phyloP scores from a whole-genome alignment of 352 stramenopile species.

The Phytophthora meadii region DNA sequence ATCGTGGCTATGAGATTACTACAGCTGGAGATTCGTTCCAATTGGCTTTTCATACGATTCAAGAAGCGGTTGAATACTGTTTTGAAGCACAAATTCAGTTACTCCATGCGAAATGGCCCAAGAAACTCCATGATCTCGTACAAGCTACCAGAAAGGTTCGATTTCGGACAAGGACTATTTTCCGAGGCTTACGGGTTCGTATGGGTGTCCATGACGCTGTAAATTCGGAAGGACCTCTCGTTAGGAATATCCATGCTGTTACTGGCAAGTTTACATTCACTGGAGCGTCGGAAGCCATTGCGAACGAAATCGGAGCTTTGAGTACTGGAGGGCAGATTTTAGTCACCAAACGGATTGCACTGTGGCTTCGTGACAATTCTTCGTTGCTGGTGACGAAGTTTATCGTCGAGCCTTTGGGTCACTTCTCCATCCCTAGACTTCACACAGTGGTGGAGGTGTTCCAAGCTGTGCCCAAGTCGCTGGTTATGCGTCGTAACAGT shows the following conservation, averaged over 20 bases:
- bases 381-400: constrained; percentile 29
- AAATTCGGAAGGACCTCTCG: constrained; percentile 35
- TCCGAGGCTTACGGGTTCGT: constrained; percentile 50
- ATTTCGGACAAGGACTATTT: constrained; percentile 35
- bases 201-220: constrained; percentile 58
- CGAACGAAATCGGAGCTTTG: constrained; percentile 56
- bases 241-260: constrained; percentile 47
- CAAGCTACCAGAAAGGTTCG: constrained; percentile 46
- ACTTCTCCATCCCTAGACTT: constrained; percentile 41
- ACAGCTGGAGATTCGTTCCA: constrained; percentile 72
- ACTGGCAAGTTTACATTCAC: constrained; percentile 54
- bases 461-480: constrained; percentile 38
- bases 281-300: constrained; percentile 54
- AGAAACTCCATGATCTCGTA: constrained; percentile 46
- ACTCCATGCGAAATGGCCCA: constrained; percentile 59
- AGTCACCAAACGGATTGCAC: constrained; percentile 48
- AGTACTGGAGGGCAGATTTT: constrained; percentile 62
- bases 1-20: constrained; percentile 76
- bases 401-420: constrained; percentile 32
- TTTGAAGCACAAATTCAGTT: constrained; percentile 53
- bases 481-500: constrained; percentile 20
- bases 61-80: constrained; percentile 60
- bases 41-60: constrained; percentile 63
- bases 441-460: constrained; percentile 40
- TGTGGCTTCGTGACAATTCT: constrained; percentile 39